Base-by-base conservation (phyloP, 495 filamentous ascomycete species). In the Aspergillus egyptiacus region DNA sequence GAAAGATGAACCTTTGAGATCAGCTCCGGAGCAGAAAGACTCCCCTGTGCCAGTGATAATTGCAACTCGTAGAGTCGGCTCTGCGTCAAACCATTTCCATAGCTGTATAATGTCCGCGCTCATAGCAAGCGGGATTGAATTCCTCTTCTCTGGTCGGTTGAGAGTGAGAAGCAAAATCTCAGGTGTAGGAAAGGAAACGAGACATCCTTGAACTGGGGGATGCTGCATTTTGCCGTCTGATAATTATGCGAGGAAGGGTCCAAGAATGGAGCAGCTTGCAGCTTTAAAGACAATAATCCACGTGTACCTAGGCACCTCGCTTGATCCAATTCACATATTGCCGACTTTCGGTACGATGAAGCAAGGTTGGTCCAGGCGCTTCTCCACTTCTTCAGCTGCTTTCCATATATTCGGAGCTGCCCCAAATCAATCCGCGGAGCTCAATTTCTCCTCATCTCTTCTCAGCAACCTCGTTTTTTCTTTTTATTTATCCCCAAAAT, bases 21-120 rank as follows among this genome's bases (percentile, higher is more conserved):
- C 78, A 7, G 78, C 77, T 0, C 78, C 78, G 1, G 78, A 74
- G 54, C 76, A 81, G 42, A 82, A 82, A 0, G 77, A 75, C 32
- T 70, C 66, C 6, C 78, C 78, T 5, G 66, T 63, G 20, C 78
- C 78, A 0, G 78, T 82, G 36, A 82, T 67, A 27, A 82, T 75
- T 6, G 66, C 77, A 14, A 77, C 72, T 48, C 73, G 72, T 35
- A 82, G 54, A 17, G 54, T 63, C 11, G 75, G 70, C 60, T 80
- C 73, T 15, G 56, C 52, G 50, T 82, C 78, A 42, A 79, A 71
- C 55, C 68, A 75, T 28, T 71, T 57, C 68, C 75, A 78, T 1
- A 82, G 56, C 7, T 57, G 42, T 34, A 74, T 64, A 27, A 79
- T 71, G 42, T 79, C 73, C 6, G 53, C 59, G 50, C 79, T 75